Evolutionary conservation across 352 stramenopile genomes (phyloP), one percentile per base, ranked within the genome.

Genomic region (Globisporangium splendens): DNA sequence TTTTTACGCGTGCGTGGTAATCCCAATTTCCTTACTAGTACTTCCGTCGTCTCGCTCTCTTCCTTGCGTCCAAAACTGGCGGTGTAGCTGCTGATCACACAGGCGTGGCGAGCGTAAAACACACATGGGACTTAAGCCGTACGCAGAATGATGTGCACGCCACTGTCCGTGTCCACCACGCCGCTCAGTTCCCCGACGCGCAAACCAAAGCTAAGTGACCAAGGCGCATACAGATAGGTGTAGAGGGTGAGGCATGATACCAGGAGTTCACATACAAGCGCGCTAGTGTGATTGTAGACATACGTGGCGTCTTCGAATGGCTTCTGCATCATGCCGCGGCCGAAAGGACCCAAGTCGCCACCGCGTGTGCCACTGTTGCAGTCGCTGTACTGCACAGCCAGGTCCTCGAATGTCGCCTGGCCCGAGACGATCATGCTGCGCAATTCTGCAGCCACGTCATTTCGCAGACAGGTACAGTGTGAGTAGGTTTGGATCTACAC

Each of bases 141-240:
- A 62, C 96, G 83, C 52, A 98, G 83, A 52, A 99, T 98, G 59
- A 99, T 96, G 84, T 99, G 96, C 61, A 98, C 94, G 50, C 96
- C 96, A 55, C 83, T 97, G 71, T 98, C 96, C 50, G 94, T 98
- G 59, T 96, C 93, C 20, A 99, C 90, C 63, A 99, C 93, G 50
- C 77, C 87, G 54, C 86, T 98, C 65, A 99, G 86, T 69, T 98
- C 83, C 43, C 93, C 95, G 21, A 98, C 84, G 51, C 90, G 63
- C 20, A 99, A 80, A 13, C 63, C 78, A 66, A 98, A 98, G 46
- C 79, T 89, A 38, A 41, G 12, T 46, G 50, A 52, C 47, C n/a
- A n/a, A n/a, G n/a, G n/a, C n/a, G n/a, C n/a, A n/a, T n/a, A n/a
- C n/a, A n/a, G n/a, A n/a, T n/a, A n/a, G n/a, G n/a, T n/a, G n/a